Conservation (phyloP, 805 yeast species). For the Ogataea pignaliae region DNA sequence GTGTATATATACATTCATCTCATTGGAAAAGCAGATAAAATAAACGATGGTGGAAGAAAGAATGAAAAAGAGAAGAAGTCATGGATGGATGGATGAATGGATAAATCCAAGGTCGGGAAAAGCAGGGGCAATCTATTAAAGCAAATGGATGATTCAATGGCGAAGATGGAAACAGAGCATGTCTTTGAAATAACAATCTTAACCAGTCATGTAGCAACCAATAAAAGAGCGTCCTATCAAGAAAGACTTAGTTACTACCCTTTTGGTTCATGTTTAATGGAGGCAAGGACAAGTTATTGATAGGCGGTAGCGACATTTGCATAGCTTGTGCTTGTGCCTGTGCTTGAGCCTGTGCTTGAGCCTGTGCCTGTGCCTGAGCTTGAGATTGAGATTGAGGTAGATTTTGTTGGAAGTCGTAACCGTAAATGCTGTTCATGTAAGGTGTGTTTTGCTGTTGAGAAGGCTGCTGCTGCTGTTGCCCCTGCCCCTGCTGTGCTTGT, state of each 20-base stretch:
- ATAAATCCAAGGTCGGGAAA: too few species aligned
- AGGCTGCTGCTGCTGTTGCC: slow-evolving; percentile 13
- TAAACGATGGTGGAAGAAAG: too few species aligned
- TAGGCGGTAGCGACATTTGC: slow-evolving; percentile 25
- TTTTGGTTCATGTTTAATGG: slow-evolving; percentile 28
- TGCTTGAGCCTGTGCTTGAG: slow-evolving; percentile 14
- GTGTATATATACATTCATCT: too few species aligned
- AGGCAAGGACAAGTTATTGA: slow-evolving; percentile 29
- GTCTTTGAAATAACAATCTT: too few species aligned
- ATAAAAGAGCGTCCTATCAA: not conserved
- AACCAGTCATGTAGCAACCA: too few species aligned
- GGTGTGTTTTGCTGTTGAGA: slow-evolving; percentile 10
- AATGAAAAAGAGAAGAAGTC: too few species aligned
- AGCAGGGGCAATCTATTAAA: too few species aligned
- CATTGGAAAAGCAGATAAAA: too few species aligned
- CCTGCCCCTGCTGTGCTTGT: slow-evolving; percentile 8
- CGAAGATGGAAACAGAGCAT: too few species aligned
- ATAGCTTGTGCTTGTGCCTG: slow-evolving; percentile 13
- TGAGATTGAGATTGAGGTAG: slow-evolving; percentile 16
- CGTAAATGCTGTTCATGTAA: too few species aligned
- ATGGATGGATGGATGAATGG: too few species aligned
- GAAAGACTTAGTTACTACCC: slow-evolving; percentile 10
- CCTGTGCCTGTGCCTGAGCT: slow-evolving; percentile 14
- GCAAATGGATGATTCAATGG: too few species aligned
- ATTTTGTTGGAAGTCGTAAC: slow-evolving; percentile 2